Evolutionary conservation across 441 rosid genomes (phyloP).

Genomic region (Francoa sonchifolia): DNA sequence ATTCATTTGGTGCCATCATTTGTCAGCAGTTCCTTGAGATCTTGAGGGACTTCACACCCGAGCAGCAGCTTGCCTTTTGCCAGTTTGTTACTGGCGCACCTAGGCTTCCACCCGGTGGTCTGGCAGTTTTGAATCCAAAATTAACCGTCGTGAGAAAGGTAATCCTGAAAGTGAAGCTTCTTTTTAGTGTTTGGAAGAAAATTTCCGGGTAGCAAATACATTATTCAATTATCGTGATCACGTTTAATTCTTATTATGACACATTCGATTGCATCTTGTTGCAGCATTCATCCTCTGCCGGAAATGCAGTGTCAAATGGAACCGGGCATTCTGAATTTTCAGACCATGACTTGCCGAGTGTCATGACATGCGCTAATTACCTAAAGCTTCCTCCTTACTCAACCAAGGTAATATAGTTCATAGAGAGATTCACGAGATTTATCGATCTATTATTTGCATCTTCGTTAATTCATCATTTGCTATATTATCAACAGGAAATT

Average conservation of each 20-base stretch:
- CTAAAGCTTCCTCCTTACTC: constrained; percentile 98
- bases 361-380: constrained; percentile 99
- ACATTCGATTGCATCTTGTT: constrained; percentile 5
- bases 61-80: constrained; percentile 95
- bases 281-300: constrained; percentile 79
- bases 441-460: neutral
- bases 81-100: constrained; percentile 99
- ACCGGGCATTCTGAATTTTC: constrained; percentile 64
- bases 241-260: no score
- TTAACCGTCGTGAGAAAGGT: constrained; percentile 98
- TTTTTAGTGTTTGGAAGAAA: no score
- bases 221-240: neutral
- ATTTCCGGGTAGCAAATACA: neutral
- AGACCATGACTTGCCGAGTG: constrained; percentile 95
- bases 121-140: constrained; percentile 92
- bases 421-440: neutral
- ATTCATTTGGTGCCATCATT: constrained; percentile 6
- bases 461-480: neutral
- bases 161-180: constrained; percentile 10
- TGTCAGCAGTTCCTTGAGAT: constrained; percentile 73
- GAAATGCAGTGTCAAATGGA: constrained; percentile 53
- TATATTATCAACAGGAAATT: constrained; percentile 56
- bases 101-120: constrained; percentile 94
- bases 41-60: constrained; percentile 94
- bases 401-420: constrained; percentile 39